Evolutionary conservation across 257 asterid species (phyloP).

Genomic region (Fraxinus excelsior): DNA sequence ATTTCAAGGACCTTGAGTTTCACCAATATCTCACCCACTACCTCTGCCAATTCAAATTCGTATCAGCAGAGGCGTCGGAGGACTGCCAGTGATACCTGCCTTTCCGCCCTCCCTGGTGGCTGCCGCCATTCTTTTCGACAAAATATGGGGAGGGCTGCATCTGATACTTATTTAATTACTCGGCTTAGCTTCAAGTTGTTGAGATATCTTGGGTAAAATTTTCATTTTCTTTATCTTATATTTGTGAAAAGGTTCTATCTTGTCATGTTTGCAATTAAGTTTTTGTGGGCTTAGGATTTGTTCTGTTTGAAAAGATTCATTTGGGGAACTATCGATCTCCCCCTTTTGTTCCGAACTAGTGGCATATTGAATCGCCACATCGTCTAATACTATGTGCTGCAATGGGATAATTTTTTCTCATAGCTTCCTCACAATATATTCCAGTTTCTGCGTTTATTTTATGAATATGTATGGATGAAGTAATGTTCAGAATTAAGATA

Average conservation of each 20-base stretch:
- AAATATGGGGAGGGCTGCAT: constrained; percentile 54
- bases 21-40: constrained; percentile 25
- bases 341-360: background rate
- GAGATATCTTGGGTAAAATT: constrained; percentile 72
- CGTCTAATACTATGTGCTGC: background rate
- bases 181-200: constrained; percentile 57
- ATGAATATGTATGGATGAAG: background rate
- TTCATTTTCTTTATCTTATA: background rate
- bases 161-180: constrained; percentile 59
- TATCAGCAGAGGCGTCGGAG: constrained; percentile 65
- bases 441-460: background rate
- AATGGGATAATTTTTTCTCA: background rate
- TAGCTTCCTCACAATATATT: background rate
- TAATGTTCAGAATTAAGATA: background rate
- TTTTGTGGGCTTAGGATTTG: background rate
- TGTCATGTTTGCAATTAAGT: background rate
- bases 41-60: constrained; percentile 27
- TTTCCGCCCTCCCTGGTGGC: constrained; percentile 35
- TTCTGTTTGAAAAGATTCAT: no score
- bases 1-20: constrained; percentile 60
- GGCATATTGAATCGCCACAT: background rate
- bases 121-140: constrained; percentile 36
- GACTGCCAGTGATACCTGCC: constrained; percentile 54
- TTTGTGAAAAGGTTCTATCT: background rate
- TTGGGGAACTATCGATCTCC: background rate